phyloP scores from a whole-genome alignment of 2,329 filamentous ascomycete genomes.

The Monilinia fructicola region DNA sequence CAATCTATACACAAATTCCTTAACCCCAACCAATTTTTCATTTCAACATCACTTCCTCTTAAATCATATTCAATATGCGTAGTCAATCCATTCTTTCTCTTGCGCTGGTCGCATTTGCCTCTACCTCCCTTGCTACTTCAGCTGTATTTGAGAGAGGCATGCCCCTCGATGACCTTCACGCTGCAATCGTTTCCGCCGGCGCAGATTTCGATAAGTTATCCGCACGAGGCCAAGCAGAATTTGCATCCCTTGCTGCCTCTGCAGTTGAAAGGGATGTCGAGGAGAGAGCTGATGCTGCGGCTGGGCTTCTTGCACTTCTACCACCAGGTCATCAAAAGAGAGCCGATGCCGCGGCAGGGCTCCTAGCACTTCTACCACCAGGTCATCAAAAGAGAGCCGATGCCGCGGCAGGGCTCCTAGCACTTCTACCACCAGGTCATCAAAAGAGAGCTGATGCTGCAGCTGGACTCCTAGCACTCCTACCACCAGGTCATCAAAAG shows the following conservation, averaged over 20 bases:
- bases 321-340: no score
- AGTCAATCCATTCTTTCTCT: slow-evolving; percentile 19
- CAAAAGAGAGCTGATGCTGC: background rate
- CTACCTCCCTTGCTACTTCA: slow-evolving; percentile 14
- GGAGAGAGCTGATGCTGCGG: no score
- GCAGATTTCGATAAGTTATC: no score
- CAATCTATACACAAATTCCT: background rate
- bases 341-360: background rate
- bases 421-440: background rate
- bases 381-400: background rate
- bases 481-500: no score
- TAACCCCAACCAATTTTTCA: background rate
- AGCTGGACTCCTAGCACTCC: no score
- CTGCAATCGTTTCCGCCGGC: slow-evolving; percentile 7
- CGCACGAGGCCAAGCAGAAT: no score
- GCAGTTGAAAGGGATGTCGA: no score
- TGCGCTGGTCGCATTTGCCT: slow-evolving; percentile 23
- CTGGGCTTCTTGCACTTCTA: no score
- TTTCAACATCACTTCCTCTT: background rate
- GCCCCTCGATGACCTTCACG: slow-evolving; percentile 15
- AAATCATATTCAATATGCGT: slow-evolving; percentile 18
- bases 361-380: slow-evolving; percentile 2
- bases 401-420: background rate
- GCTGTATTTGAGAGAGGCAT: slow-evolving; percentile 2
- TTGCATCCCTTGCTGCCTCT: no score